Percentiles rank a stretch among this genome's conserved stretches.
These are phyloP conservation scores for Ceratonia siliqua DNA, from an alignment of 306 rosid species.

Conservation along the genomic window DNA sequence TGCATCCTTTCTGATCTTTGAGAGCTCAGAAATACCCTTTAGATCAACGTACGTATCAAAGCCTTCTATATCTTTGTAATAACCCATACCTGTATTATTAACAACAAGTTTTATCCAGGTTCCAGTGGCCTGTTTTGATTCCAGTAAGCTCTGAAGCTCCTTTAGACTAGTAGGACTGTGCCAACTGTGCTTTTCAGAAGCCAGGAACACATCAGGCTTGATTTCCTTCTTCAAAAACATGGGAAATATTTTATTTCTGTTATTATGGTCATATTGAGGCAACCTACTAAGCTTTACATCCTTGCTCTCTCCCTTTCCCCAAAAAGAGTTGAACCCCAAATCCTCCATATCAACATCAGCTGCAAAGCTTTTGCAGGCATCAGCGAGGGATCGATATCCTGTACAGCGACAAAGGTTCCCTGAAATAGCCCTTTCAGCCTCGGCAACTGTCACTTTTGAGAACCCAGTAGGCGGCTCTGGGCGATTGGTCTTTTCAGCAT, in stretches of 20 bases:
- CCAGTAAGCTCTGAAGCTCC: constrained; percentile 55
- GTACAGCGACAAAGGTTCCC: constrained; percentile 98
- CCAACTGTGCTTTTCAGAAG: constrained; percentile 58
- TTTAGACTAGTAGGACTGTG: constrained; percentile 51
- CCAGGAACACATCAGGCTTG: constrained; percentile 40
- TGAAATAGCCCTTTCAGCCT: constrained; percentile 77
- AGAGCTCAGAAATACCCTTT: constrained; percentile 57
- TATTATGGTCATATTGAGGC: constrained; percentile 47
- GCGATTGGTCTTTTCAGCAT: constrained; percentile 60
- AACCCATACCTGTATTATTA: constrained; percentile 82
- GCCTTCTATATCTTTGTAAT: constrained; percentile 58
- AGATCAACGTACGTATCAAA: constrained; percentile 67
- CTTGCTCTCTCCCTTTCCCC: constrained; percentile 64
- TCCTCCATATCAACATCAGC: constrained; percentile 88
- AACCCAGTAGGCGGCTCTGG: constrained; percentile 63
- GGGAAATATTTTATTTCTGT: constrained; percentile 52
- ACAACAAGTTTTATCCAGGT: constrained; percentile 54
- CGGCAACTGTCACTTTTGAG: constrained; percentile 66
- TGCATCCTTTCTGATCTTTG: constrained; percentile 49
- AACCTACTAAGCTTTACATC: constrained; percentile 48
- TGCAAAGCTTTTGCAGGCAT: constrained; percentile 92
- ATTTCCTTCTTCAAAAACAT: constrained; percentile 57
- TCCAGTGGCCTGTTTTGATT: constrained; percentile 20
- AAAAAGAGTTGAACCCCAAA: constrained; percentile 80
- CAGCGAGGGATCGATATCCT: constrained; percentile 86